Base-by-base conservation (phyloP, 164 flowering plant species). In the Nymphaea thermarum region DNA sequence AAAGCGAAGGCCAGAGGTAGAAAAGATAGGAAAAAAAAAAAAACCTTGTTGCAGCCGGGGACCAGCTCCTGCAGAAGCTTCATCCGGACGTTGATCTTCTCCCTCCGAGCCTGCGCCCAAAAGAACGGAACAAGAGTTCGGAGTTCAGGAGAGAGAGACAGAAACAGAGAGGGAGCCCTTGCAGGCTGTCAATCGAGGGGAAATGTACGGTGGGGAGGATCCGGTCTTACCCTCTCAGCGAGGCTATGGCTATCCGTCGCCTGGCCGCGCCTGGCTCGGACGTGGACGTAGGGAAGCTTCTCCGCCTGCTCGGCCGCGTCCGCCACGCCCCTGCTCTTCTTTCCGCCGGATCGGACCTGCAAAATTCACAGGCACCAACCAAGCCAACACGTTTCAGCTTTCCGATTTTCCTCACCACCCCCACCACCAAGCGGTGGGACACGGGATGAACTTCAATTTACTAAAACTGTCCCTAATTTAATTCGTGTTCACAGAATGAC, bases 231-330 rank as follows among this genome's bases (percentile, higher is more conserved):
- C 77, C 98, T 75, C 72, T 92, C 98, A 36, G 98, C 98, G 71
- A 92, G 79, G 86, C 98, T 92, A 72, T 92, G 98, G 81, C 94
- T 92, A 71, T 88, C 93, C 1, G 98, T 92, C 8, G 98, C 98
- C 74, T 92, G 86, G 51, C 98, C 98, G 4, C 98, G 89, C 66
- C 95, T 91, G 72, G 95, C 96, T 65, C 98, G 84, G 63, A 92
- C 98, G 69, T 92, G 96, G 64, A 92, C 98, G 65, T 90, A 92
- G 12, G 98, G 96, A 68, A 92, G 86, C 80, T 85, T 82, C 77
- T 91, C 91, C 57, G 57, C 12, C 12, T 8, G 57, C 14, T 4
- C 57, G 12, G 12, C 57, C 12, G 57, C 14, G 57, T 51, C 57
- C 57, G 57, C 12, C 57, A 8, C 14, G 57, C 57, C 14, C 57